Evolutionary conservation across 1,139 yeast species (phyloP), one percentile per base, ranked within the genome.

Genomic region (Kodamaea sp.): DNA sequence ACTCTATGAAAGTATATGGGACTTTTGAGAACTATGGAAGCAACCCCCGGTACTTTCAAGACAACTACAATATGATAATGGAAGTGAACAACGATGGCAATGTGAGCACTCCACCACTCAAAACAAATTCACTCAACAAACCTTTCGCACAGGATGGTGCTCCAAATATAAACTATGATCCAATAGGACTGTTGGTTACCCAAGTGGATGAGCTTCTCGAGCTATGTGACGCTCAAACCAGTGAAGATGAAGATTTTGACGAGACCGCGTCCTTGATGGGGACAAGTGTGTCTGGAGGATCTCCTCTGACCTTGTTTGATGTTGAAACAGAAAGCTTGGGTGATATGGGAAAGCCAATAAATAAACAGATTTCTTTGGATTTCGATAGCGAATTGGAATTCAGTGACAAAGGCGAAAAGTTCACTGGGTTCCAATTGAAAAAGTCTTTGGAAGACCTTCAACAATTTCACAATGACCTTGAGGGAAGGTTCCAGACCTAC

Each of bases 191-290:
- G 6, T 15, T 35, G 12, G 38, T 31, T 10, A 28, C 34, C 11
- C 29, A 24, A 16, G 34, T 35, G 6, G 38, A 35, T 2, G 29
- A 27, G 6, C 26, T 35, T 16, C 24, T 33, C 8, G 21, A 18
- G 9, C 21, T 18, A 6, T 18, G 21, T 18, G 21, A 18, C 3
- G 32, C 9, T 3, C 32, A 12, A 3, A 8, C 22, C 13, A 25
- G 22, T 7, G 34, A 29, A n/a, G 22, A 20, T 15, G 24, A 13
- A 4, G 37, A 32, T 13, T 39, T 29, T 25, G 53, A 49, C 26
- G 51, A 48, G 6, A 37, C 43, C 1, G 47, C 41, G 9, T 44
- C 53, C 5, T 37, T 48, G 11, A 48, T 49, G 52, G 51, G 41
- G 15, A 24, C 19, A 1, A 24, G 16, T 5, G 18, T 32, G 6